Evolutionary conservation across 352 stramenopile species (phyloP), one percentile per base, ranked within the genome.

Genomic region (Thalassiosira livingstoniorum): DNA sequence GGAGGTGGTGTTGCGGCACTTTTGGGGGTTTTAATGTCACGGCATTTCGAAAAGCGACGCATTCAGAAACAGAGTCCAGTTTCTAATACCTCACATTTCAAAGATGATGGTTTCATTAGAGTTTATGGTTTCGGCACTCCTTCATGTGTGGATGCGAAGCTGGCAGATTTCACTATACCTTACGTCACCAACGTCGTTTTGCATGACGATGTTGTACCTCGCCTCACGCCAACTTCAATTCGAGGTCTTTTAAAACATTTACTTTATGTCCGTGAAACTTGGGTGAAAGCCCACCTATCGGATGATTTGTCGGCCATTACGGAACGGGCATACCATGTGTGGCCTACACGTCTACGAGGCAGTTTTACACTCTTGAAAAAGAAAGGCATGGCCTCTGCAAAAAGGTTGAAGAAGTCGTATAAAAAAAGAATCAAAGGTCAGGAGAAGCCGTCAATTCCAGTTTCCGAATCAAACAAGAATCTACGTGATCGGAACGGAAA

Each of bases 201-300:
- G 47, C 65, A 75, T 66, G 93, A 96, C 79, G 93, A 96, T 82
- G 89, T 95, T 29, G 86, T 96, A 45, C 93, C 92, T 13, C 86
- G 92, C 5, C 76, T 96, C 35, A 96, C 92, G 35, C 90, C 92
- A 34, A 92, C 87, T 25, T 92, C 85, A 65, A 92, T 95, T 37
- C 83, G 92, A 47, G 85, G 78, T 10, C 79, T 96, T 31, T 69
- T 96, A 53, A 93, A 94, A 62, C 90, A 96, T 73, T 80, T 96
- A 11, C 72, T 94, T 23, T 80, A 90, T 58, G 90, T 95, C 69
- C 83, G 89, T 54, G 88, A 96, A 75, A 94, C 90, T 42, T 95
- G 92, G 90, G 92, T 94, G 10, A 94, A 93, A 78, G 79, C 81
- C 37, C 92, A 95, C 76, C 88, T 95, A 23, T 87, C 86, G 62